Conservation (phyloP, 805 yeast genomes). For the Candida palmyrensis region DNA sequence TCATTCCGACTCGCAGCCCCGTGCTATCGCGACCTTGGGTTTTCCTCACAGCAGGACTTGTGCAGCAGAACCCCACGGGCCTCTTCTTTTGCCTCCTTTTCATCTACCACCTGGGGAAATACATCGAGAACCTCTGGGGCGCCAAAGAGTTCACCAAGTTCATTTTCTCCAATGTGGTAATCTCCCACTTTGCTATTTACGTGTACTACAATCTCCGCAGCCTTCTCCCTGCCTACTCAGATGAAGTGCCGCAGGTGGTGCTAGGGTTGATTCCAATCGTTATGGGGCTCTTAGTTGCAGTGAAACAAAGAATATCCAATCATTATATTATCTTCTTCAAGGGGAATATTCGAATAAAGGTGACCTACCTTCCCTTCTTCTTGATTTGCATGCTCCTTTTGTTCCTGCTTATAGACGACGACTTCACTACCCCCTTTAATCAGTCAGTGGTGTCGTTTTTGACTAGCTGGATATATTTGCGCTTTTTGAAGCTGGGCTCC, state of each 20-base stretch:
- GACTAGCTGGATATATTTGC: slow-evolving; percentile 34
- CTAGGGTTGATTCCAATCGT: slow-evolving; percentile 53
- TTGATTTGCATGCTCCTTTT: slow-evolving; percentile 17
- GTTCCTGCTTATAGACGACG: slow-evolving; percentile 20
- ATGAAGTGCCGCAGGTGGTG: slow-evolving; percentile 34
- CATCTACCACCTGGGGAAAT: slow-evolving; percentile 52
- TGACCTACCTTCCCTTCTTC: slow-evolving; percentile 35
- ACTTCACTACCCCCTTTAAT: slow-evolving; percentile 19
- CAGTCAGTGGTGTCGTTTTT: slow-evolving; percentile 27
- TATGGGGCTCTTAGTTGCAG: slow-evolving; percentile 56
- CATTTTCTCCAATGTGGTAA: slow-evolving; percentile 29
- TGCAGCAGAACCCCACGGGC: slow-evolving; percentile 40
- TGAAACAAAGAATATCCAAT: slow-evolving; percentile 63
- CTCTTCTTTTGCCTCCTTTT: slow-evolving; percentile 31
- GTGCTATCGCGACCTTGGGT: slow-evolving; percentile 46
- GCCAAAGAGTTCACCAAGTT: slow-evolving; percentile 47
- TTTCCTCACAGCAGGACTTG: slow-evolving; percentile 40
- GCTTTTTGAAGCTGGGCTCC: slow-evolving; percentile 36
- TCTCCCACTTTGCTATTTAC: slow-evolving; percentile 32
- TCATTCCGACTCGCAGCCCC: slow-evolving; percentile 41
- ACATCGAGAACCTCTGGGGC: slow-evolving; percentile 66
- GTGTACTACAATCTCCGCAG: slow-evolving; percentile 15
- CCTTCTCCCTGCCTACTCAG: slow-evolving; percentile 8
- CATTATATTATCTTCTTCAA: slow-evolving; percentile 48
- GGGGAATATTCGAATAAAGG: slow-evolving; percentile 41